Conservation (phyloP, 495 filamentous ascomycete genomes). For the Hyphodiscus hymeniophilus region DNA sequence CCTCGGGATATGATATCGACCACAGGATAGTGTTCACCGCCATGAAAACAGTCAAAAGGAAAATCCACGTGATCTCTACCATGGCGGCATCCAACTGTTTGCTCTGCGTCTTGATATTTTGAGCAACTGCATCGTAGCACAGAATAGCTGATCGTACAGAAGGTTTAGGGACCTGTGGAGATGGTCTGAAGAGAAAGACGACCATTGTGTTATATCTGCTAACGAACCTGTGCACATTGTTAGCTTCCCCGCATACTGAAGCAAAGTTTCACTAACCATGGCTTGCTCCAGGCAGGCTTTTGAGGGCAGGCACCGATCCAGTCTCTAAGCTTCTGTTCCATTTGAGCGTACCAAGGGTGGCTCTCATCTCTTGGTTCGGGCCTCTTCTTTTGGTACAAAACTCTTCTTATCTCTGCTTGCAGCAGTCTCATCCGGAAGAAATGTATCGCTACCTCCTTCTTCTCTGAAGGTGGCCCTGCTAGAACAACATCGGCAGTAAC, state of each 20-base stretch:
- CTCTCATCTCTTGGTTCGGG: conserved; percentile 62
- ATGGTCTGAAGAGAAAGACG: conserved; percentile 76
- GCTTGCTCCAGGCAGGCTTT: conserved; percentile 39
- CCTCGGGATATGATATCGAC: conserved; percentile 75
- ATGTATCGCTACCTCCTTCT: conserved; percentile 82
- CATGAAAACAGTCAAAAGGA: conserved; percentile 79
- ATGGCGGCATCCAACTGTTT: conserved; percentile 64
- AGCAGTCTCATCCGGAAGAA: conserved; percentile 86
- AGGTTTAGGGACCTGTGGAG: conserved; percentile 81
- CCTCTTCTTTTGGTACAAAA: conserved; percentile 73
- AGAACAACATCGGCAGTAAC: conserved; percentile 73
- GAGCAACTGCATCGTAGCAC: conserved; percentile 74
- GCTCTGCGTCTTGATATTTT: conserved; percentile 69
- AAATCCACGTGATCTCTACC: conserved; percentile 88
- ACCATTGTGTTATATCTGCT: conserved; percentile 76
- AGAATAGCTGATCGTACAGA: conserved; percentile 60
- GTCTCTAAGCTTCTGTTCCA: conserved; percentile 65
- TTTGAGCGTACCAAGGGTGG: conserved; percentile 77
- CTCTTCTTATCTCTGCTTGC: conserved; percentile 77
- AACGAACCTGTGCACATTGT: conserved; percentile 53
- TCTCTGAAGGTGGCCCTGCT: conserved; percentile 56
- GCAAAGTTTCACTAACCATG: conserved; percentile 34
- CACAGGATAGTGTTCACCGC: conserved; percentile 81
- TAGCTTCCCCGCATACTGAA: conserved; percentile 6
- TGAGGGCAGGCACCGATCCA: conserved; percentile 51